Evolutionary conservation across 2,329 filamentous ascomycete species (phyloP), one percentile per base, ranked within the genome.

Genomic region (Hypoxylon sp.): DNA sequence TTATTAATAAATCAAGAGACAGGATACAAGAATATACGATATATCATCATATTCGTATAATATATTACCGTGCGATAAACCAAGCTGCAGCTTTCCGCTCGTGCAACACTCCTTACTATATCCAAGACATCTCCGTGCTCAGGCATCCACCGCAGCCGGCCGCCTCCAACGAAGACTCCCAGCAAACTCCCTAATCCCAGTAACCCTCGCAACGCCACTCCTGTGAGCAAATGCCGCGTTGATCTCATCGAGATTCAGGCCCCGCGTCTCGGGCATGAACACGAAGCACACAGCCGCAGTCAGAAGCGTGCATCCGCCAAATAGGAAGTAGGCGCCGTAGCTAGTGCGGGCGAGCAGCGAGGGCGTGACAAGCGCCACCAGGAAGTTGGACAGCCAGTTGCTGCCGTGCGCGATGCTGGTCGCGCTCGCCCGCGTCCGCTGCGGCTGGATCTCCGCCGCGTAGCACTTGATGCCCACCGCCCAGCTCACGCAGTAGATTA

Each of bases 401-500:
- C 82, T 80, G 2, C 85, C 83, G 61, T 87, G 83, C 0, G 85
- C 86, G 28, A 89, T 74, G 50, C 82, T 84, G 0, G 84, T 86
- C 0, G 86, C 86, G 13, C 83, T 84, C 1, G 85, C 86, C 1
- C 87, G 80, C 0, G 86, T 89, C 9, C 79, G 78, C 21, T 83
- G 80, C 0, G 87, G 86, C 72, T 88, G 83, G 46, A 87, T 88
- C 73, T 90, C 87, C 0, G 85, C 81, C 0, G 83, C 79, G 68
- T 87, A 89, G 0, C 88, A 83, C 50, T 85, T 83, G 52, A 87
- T 80, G 0, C 81, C 80, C 2, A 89, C 82, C 0, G 81, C 86
- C 85, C 87, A 89, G 0, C 84, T 82, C 1, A 77, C 75, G 25
- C 77, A 81, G 65, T 81, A 87, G 0, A 81, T 73, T 3, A 85